phyloP scores from a whole-genome alignment of 2,329 filamentous ascomycete species.

The Pseudogymnoascus sp. region DNA sequence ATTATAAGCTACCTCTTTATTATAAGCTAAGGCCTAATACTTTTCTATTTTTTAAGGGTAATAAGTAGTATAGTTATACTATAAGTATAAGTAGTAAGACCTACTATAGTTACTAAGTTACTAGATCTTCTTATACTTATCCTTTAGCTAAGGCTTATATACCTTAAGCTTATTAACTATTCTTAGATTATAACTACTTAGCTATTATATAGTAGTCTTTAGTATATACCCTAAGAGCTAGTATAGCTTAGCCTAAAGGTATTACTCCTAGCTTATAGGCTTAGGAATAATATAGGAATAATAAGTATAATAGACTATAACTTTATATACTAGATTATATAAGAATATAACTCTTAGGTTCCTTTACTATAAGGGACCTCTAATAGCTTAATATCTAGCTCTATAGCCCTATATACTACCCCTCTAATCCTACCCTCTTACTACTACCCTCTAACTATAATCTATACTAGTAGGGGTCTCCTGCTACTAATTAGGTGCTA shows the following conservation, averaged over 20 bases:
- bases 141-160: neutral
- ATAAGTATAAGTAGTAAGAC: neutral
- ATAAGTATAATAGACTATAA: neutral
- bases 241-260: constrained; percentile 3
- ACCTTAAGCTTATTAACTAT: neutral
- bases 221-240: neutral
- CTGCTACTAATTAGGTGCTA: no score
- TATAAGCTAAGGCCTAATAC: no score
- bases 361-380: no score
- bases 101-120: neutral
- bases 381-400: no score
- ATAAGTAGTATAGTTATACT: neutral
- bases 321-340: constrained; percentile 6
- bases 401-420: no score
- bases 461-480: no score
- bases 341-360: no score
- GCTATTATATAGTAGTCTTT: neutral
- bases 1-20: no score
- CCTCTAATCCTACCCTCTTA: no score
- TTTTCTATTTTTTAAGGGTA: neutral
- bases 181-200: constrained; percentile 10
- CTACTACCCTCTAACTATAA: no score
- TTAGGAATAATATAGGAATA: neutral
- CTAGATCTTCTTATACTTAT: neutral
- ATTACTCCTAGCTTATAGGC: neutral